Conservation (phyloP, 768 basidiomycete species). For the Glaciozyma antarctica region DNA sequence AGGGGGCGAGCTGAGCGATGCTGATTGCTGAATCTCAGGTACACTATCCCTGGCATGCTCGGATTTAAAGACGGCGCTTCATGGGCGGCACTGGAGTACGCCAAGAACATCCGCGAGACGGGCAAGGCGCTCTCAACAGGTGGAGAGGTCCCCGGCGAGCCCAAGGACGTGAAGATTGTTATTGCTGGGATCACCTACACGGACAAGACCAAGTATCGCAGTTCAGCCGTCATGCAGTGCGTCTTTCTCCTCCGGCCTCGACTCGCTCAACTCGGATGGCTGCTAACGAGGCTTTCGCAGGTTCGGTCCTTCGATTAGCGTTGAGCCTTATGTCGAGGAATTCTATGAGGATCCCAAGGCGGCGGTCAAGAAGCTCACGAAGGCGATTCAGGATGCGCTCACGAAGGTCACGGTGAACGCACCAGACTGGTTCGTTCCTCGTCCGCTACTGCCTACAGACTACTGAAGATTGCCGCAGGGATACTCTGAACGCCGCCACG, state of each 20-base stretch:
- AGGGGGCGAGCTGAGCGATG: not conserved
- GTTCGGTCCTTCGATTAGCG: slow-evolving; percentile 68
- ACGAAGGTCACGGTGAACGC: slow-evolving; percentile 76
- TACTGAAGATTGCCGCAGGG: slow-evolving; percentile 47
- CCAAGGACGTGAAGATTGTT: slow-evolving; percentile 28
- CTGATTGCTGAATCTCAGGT: slow-evolving; percentile 36
- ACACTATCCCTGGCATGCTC: slow-evolving; percentile 87
- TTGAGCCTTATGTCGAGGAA: slow-evolving; percentile 63
- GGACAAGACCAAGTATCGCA: slow-evolving; percentile 90
- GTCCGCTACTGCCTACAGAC: too few species aligned
- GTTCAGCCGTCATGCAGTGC: slow-evolving; percentile 55
- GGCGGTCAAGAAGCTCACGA: slow-evolving; percentile 80
- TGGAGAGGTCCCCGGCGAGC: not conserved
- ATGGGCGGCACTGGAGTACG: slow-evolving; percentile 90
- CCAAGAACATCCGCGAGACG: slow-evolving; percentile 58
- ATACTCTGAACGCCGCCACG: slow-evolving; percentile 75
- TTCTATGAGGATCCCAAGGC: slow-evolving; percentile 63
- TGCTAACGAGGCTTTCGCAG: slow-evolving; percentile 43
- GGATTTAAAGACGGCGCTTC: slow-evolving; percentile 74
- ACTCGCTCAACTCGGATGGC: too few species aligned
- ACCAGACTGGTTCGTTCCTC: slow-evolving; percentile 61
- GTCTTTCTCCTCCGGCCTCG: not conserved
- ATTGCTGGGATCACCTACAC: slow-evolving; percentile 66
- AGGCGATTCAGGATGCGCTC: slow-evolving; percentile 59
- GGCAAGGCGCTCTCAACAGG: slow-evolving; percentile 14